Evolutionary conservation across 805 yeast species (phyloP).

Genomic region (Yarrowia sp.): DNA sequence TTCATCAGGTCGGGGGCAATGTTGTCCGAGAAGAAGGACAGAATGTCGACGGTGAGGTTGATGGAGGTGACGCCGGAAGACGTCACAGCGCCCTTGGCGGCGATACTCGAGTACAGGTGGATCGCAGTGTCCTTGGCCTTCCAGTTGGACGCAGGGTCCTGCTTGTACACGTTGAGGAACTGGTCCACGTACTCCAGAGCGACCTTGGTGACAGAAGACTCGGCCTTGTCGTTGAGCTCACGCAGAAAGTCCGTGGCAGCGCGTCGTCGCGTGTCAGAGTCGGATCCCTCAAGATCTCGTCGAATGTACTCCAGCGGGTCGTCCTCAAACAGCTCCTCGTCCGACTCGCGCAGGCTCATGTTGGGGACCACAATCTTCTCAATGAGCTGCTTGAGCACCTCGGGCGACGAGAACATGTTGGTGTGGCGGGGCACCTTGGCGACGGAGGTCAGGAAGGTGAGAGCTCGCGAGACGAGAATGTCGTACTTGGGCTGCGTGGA

Average conservation of each 20-base stretch:
- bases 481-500: conserved; percentile 78
- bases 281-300: conserved; percentile 93
- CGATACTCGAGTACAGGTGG: conserved; percentile 81
- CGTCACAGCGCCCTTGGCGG: conserved; percentile 87
- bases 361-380: conserved; percentile 87
- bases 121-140: conserved; percentile 82
- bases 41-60: conserved; percentile 79
- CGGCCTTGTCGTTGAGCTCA: conserved; percentile 77
- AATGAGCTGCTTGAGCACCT: conserved; percentile 68
- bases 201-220: conserved; percentile 67
- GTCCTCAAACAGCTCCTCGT: conserved; percentile 92
- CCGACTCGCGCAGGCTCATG: conserved; percentile 77
- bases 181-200: conserved; percentile 70
- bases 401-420: conserved; percentile 57
- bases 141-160: conserved; percentile 57
- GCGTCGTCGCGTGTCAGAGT: conserved; percentile 86
- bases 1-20: conserved; percentile 78
- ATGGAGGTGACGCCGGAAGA: conserved; percentile 84
- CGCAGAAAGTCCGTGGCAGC: conserved; percentile 90
- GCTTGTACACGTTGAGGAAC: conserved; percentile 54
- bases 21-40: conserved; percentile 74
- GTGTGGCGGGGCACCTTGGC: conserved; percentile 67
- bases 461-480: conserved; percentile 73
- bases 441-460: conserved; percentile 79
- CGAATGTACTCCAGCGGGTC: conserved; percentile 93